A percentile compares a stretch with the other conserved stretches of the same genome.
Evolutionary conservation across 805 yeast genomes (phyloP).

Genomic region (Candida orba): DNA sequence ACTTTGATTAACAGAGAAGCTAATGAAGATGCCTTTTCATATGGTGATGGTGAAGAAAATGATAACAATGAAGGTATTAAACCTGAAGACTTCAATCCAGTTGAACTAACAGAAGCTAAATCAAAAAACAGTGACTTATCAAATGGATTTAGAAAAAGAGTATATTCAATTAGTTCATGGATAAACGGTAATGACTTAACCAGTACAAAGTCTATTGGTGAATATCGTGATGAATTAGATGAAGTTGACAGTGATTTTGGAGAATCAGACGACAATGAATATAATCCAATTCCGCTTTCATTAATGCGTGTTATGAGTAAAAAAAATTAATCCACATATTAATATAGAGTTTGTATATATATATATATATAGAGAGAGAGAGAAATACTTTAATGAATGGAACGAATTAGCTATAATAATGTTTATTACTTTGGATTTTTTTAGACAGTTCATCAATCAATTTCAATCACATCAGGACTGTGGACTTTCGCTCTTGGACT

Average conservation of each 20-base stretch:
- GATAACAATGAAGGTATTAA: not conserved
- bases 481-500: conserved; percentile 56
- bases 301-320: conserved; percentile 30
- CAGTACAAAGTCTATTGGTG: conserved; percentile 24
- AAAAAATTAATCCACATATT: conserved; percentile 6
- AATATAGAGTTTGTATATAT: not conserved
- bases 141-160: conserved; percentile 27
- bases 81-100: conserved; percentile 5
- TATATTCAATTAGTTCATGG: conserved; percentile 30
- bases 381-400: not conserved
- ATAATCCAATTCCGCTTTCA: conserved; percentile 27
- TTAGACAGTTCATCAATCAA: conserved; percentile 33
- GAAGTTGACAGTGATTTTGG: conserved; percentile 14
- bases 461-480: conserved; percentile 76
- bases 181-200: conserved; percentile 17
- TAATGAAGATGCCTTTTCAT: conserved; percentile 3
- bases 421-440: not conserved
- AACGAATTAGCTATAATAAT: not conserved
- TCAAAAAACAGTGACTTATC: conserved; percentile 14
- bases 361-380: no score
- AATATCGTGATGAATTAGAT: conserved; percentile 3
- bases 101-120: conserved; percentile 1
- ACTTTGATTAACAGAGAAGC: conserved; percentile 2
- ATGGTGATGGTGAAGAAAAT: not conserved
- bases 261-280: not conserved